Percentiles rank a stretch among this genome's conserved stretches.
Conservation (phyloP, 2,329 filamentous ascomycete species). For the Westerdykella aurantiaca region DNA sequence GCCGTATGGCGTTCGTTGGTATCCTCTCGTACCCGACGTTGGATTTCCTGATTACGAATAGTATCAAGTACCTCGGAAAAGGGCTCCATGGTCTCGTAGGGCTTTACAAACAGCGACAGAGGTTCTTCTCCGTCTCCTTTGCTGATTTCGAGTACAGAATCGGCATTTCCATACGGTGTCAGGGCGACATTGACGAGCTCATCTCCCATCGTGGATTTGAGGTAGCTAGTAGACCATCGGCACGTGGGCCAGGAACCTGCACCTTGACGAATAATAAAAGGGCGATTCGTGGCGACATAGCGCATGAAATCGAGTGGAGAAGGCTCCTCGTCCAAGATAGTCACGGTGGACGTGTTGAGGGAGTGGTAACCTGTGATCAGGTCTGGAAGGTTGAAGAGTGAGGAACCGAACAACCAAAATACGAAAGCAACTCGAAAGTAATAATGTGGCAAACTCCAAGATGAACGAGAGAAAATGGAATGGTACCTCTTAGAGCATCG, state of each 20-base stretch:
- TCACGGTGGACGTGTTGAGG: constrained; percentile 57
- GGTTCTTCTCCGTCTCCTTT: constrained; percentile 30
- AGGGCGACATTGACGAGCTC: constrained; percentile 67
- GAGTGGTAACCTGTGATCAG: constrained; percentile 68
- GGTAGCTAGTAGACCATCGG: constrained; percentile 58
- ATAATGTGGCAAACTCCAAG: not conserved
- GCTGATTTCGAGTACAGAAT: constrained; percentile 47
- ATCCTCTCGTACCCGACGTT: not conserved
- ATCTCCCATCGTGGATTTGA: constrained; percentile 51
- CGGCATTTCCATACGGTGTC: constrained; percentile 62
- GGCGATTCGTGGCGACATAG: constrained; percentile 66
- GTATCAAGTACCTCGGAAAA: constrained; percentile 60
- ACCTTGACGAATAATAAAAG: constrained; percentile 64
- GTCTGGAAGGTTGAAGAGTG: constrained; percentile 11
- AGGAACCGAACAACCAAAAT: not conserved
- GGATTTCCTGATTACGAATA: constrained; percentile 52
- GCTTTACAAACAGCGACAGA: constrained; percentile 61
- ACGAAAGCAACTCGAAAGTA: constrained; percentile 1
- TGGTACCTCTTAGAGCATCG: constrained; percentile 36
- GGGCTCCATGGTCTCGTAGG: constrained; percentile 58
- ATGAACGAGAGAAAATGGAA: not conserved
- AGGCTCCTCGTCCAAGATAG: constrained; percentile 59
- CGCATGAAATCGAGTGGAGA: constrained; percentile 76
- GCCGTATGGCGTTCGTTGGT: not conserved
- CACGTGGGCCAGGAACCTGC: constrained; percentile 60